phyloP scores from a whole-genome alignment of 352 stramenopile species.

The Albugo candida region DNA sequence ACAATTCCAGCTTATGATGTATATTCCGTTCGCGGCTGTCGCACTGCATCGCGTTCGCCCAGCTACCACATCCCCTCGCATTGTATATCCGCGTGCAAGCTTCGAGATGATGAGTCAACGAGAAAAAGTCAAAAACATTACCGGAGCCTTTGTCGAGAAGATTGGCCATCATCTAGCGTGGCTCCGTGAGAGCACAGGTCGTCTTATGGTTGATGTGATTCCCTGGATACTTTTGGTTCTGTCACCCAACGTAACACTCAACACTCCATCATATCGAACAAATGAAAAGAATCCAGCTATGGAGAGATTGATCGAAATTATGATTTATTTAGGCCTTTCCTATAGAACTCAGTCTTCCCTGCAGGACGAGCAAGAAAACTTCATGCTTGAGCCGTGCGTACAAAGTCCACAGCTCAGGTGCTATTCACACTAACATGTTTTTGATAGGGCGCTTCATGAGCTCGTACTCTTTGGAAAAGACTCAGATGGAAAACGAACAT shows the following conservation, averaged over 20 bases:
- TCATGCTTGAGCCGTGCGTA: conserved; percentile 47
- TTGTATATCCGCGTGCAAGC: conserved; percentile 48
- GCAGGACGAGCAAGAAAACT: conserved; percentile 50
- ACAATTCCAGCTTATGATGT: conserved; percentile 46
- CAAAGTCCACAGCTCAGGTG: no score
- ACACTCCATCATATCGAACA: conserved; percentile 32
- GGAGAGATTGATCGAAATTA: conserved; percentile 45
- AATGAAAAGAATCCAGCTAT: conserved; percentile 50
- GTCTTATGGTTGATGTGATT: conserved; percentile 55
- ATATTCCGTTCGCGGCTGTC: conserved; percentile 51
- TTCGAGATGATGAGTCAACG: conserved; percentile 32
- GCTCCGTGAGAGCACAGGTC: conserved; percentile 21
- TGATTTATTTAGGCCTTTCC: conserved; percentile 54
- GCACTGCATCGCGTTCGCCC: conserved; percentile 50
- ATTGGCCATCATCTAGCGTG: conserved; percentile 35
- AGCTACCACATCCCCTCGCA: conserved; percentile 40
- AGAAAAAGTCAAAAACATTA: conserved; percentile 45
- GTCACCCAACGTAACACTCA: conserved; percentile 22
- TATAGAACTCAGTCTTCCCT: conserved; percentile 47
- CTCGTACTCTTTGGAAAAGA: conserved; percentile 25
- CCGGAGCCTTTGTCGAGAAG: conserved; percentile 38
- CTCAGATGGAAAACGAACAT: conserved; percentile 8
- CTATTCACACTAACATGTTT: background rate
- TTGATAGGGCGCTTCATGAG: conserved; percentile 35
- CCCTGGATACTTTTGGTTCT: conserved; percentile 47